Conservation (phyloP, 139 green algal genomes). For the Chlorella sorokiniana region DNA sequence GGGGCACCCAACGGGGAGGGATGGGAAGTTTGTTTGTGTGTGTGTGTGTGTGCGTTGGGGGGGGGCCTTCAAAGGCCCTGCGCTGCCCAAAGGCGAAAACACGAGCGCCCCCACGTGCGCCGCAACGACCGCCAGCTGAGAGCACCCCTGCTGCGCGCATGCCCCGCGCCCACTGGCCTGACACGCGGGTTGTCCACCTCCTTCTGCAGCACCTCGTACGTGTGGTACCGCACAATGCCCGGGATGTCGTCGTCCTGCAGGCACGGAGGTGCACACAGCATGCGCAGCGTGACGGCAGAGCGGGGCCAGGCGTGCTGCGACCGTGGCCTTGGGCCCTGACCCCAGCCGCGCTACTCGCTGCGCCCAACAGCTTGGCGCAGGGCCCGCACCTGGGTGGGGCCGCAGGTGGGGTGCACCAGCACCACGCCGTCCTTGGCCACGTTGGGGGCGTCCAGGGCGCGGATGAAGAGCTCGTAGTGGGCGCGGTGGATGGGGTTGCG, state of each 20-base stretch:
- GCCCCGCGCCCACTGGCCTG: constrained; percentile 64
- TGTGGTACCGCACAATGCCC: constrained; percentile 91
- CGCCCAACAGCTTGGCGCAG: neutral
- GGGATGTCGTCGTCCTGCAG: constrained; percentile 95
- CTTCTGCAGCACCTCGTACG: constrained; percentile 93
- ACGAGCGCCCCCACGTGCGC: no score
- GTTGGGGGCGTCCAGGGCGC: constrained; percentile 82
- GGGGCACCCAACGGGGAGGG: neutral
- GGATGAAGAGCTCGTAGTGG: constrained; percentile 95
- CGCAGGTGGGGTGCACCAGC: constrained; percentile 54
- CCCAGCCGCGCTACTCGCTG: no score
- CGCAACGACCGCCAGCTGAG: no score
- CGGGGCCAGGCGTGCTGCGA: no score
- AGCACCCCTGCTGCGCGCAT: no score
- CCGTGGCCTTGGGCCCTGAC: no score
- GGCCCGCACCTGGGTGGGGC: neutral
- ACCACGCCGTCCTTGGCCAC: constrained; percentile 54
- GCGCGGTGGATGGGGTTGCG: constrained; percentile 93
- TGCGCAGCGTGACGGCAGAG: no score
- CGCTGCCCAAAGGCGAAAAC: no score
- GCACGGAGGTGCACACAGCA: neutral
- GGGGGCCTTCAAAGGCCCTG: no score
- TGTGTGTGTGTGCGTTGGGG: neutral
- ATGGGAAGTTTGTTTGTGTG: neutral
- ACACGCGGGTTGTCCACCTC: constrained; percentile 82